These are phyloP conservation scores for Vicia sativa DNA, from an alignment of 306 rosid genomes.

Conservation along the genomic window DNA sequence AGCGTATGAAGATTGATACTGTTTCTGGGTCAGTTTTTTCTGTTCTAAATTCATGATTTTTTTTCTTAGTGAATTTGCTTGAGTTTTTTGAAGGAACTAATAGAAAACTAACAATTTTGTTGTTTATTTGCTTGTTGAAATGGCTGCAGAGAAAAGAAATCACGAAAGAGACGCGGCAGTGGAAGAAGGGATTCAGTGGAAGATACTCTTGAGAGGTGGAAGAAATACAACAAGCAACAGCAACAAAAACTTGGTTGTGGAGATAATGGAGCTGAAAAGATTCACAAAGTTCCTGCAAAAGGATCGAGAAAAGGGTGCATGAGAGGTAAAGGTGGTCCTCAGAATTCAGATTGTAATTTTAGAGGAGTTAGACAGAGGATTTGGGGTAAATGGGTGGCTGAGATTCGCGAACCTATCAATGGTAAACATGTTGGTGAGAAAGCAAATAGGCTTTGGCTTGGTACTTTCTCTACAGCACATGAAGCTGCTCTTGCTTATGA, in stretches of 20 bases:
- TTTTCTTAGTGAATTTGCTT: not conserved
- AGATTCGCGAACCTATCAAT: conserved; percentile 70
- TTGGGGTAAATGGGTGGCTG: conserved; percentile 98
- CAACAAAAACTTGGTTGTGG: conserved; percentile 32
- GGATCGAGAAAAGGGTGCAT: conserved; percentile 89
- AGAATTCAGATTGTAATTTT: conserved; percentile 64
- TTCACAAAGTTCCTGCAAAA: conserved; percentile 55
- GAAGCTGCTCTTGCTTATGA: conserved; percentile 92
- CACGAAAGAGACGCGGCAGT: conserved; percentile 53
- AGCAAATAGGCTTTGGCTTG: conserved; percentile 80
- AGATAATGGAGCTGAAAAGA: conserved; percentile 45
- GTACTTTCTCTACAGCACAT: conserved; percentile 78
- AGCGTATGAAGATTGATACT: conserved; percentile 47
- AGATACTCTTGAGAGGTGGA: conserved; percentile 69
- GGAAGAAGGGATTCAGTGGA: conserved; percentile 52
- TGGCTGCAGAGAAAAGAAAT: conserved; percentile 51
- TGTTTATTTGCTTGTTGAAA: not conserved
- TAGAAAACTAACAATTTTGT: conserved; percentile 1
- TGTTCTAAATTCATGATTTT: conserved; percentile 3
- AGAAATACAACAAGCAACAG: conserved; percentile 46
- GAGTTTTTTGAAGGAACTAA: conserved; percentile 4
- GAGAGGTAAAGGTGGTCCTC: conserved; percentile 96
- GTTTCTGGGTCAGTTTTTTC: conserved; percentile 44
- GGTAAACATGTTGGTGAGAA: conserved; percentile 36
- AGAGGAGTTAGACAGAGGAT: conserved; percentile 94